Evolutionary conservation across 306 rosid species (phyloP).

Genomic region (Trifolium repens): DNA sequence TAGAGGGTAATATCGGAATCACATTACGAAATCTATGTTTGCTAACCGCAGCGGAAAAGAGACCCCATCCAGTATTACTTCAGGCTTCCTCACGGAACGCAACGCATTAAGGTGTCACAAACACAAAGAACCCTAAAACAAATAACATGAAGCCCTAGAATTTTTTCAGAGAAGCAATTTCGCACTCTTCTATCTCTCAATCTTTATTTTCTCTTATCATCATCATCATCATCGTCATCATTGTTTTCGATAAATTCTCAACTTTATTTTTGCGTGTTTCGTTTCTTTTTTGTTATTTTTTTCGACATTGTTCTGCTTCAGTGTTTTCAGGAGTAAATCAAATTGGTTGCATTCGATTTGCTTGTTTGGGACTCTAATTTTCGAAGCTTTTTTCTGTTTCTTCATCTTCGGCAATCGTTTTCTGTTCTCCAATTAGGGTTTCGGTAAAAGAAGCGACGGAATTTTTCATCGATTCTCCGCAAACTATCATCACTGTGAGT

Average conservation of each 20-base stretch:
- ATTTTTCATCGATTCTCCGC: constrained; percentile 30
- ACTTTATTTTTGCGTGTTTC: constrained; percentile 22
- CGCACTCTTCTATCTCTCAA: constrained; percentile 10
- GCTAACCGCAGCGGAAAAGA: constrained; percentile 23
- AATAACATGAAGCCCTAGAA: constrained; percentile 48
- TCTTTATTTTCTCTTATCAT: not conserved
- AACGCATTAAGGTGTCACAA: not conserved
- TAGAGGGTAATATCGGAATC: constrained; percentile 45
- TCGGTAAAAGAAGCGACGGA: constrained; percentile 40
- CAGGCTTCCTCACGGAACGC: constrained; percentile 34
- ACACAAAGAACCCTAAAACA: constrained; percentile 37
- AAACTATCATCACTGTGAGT: constrained; percentile 58
- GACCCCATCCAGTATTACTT: constrained; percentile 21
- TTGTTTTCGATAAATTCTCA: constrained; percentile 36
- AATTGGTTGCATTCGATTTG: constrained; percentile 33
- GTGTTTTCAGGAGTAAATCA: constrained; percentile 58
- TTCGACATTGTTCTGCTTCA: constrained; percentile 40
- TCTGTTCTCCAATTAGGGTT: constrained; percentile 83
- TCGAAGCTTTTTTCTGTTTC: constrained; percentile 43
- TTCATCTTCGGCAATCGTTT: constrained; percentile 55
- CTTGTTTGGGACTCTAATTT: constrained; percentile 16
- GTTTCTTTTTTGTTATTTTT: constrained; percentile 7
- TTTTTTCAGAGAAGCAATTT: constrained; percentile 29
- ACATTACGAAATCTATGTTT: constrained; percentile 5
- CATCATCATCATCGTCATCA: not conserved